A percentile compares a stretch with the other conserved stretches of the same genome.
Conservation (phyloP, 192 early-diverging fungal genomes). For the Coemansia aciculifera region DNA sequence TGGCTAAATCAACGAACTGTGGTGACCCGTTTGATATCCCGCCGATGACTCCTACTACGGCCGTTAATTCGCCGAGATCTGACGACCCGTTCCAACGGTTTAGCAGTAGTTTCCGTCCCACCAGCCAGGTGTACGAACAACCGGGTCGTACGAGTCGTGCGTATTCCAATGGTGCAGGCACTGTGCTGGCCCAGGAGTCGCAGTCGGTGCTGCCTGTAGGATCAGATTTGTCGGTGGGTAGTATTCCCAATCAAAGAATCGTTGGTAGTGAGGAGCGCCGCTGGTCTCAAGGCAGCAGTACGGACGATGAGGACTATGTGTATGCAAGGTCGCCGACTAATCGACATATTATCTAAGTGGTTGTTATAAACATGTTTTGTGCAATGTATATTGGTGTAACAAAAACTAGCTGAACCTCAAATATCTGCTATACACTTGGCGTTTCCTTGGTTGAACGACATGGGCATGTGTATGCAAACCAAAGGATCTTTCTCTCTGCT, state of each 20-base stretch:
- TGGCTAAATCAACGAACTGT: not conserved
- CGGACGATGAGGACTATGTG: not conserved
- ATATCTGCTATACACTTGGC: not conserved
- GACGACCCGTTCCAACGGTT: constrained; percentile 17
- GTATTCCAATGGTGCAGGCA: not conserved
- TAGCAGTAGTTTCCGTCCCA: constrained; percentile 7
- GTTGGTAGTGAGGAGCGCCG: not conserved
- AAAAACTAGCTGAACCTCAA: not conserved
- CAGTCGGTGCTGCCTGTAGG: constrained; percentile 6
- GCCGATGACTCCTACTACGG: constrained; percentile 17
- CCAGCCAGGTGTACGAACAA: not conserved
- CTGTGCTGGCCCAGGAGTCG: constrained; percentile 9
- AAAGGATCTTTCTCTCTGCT: too few relatives aligned
- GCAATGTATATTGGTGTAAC: not conserved
- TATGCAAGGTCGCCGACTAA: not conserved
- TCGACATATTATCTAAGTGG: constrained; percentile 3
- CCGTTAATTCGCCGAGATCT: constrained; percentile 18
- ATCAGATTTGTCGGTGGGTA: not conserved
- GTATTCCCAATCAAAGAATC: not conserved
- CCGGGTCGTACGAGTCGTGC: not conserved
- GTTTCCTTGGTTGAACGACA: too few relatives aligned
- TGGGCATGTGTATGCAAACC: too few relatives aligned
- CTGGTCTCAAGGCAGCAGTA: constrained; percentile 1
- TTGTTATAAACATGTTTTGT: not conserved
- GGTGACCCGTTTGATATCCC: constrained; percentile 45